Percentiles rank a stretch among this genome's conserved stretches.
phyloP scores from a whole-genome alignment of 306 rosid genomes.

The Mucuna pruriens region DNA sequence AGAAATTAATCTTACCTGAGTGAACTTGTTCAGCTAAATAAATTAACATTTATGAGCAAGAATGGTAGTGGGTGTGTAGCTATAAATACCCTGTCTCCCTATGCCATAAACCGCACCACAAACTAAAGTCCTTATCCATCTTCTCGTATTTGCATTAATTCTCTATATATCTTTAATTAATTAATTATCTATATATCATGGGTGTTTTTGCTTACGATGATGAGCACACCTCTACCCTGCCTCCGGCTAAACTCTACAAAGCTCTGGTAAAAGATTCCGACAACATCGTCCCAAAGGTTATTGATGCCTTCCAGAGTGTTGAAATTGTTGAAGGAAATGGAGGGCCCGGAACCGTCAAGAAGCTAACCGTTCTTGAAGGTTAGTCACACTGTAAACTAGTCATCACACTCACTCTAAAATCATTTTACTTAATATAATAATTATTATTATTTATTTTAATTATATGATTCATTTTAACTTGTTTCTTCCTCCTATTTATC shows the following conservation, averaged over 20 bases:
- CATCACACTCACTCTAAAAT: background rate
- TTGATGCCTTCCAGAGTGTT: background rate
- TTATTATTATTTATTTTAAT: too few relatives aligned
- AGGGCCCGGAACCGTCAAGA: constrained; percentile 52
- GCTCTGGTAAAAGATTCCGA: constrained; percentile 41
- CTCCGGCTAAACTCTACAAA: constrained; percentile 45
- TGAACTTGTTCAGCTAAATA: background rate
- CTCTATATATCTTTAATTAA: background rate
- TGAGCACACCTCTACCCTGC: constrained; percentile 21
- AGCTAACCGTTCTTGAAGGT: constrained; percentile 26
- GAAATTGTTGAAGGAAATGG: constrained; percentile 53
- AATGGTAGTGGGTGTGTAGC: background rate
- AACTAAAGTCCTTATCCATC: background rate
- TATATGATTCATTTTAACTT: background rate
- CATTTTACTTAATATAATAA: background rate
- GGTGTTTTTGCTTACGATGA: constrained; percentile 40
- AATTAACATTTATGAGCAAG: background rate
- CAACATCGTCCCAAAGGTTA: constrained; percentile 37
- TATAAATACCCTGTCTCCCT: constrained; percentile 21
- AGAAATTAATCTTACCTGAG: too few relatives aligned
- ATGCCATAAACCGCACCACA: constrained; percentile 7
- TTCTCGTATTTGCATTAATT: background rate
- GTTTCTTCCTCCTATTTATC: too few relatives aligned
- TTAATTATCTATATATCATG: constrained; percentile 38
- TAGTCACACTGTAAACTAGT: background rate